Conservation (phyloP, 345 rosid species). For the Eucalyptus sp. region DNA sequence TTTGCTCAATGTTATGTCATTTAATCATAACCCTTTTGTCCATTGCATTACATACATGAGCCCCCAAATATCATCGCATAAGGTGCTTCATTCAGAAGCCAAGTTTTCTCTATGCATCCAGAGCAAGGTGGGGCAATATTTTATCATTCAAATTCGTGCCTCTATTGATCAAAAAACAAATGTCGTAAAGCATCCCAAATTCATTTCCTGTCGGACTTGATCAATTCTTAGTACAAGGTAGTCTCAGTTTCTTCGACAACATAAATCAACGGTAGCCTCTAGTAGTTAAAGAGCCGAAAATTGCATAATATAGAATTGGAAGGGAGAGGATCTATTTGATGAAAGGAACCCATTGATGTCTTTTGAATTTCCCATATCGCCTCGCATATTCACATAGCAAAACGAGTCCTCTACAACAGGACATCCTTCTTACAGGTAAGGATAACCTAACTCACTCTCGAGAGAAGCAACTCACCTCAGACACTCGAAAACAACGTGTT, state of each 20-base stretch:
- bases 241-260: not conserved
- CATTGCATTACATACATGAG: not conserved
- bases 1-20: not conserved
- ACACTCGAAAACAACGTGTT: conserved; percentile 46
- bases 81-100: not conserved
- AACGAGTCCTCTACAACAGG: conserved; percentile 50
- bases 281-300: not conserved
- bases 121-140: not conserved
- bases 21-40: not conserved
- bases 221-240: not conserved
- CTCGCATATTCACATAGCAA: conserved; percentile 66
- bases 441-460: conserved; percentile 32
- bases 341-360: not conserved
- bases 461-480: conserved; percentile 34
- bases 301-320: not conserved
- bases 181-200: not conserved
- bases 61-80: not conserved
- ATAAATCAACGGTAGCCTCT: not conserved
- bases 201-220: not conserved
- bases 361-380: conserved; percentile 54
- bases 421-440: conserved; percentile 36
- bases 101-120: not conserved
- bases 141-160: not conserved
- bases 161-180: not conserved
- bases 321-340: not conserved